Evolutionary conservation across 2,329 filamentous ascomycete genomes (phyloP), one percentile per base, ranked within the genome.

Genomic region (Huntiella omanensis): DNA sequence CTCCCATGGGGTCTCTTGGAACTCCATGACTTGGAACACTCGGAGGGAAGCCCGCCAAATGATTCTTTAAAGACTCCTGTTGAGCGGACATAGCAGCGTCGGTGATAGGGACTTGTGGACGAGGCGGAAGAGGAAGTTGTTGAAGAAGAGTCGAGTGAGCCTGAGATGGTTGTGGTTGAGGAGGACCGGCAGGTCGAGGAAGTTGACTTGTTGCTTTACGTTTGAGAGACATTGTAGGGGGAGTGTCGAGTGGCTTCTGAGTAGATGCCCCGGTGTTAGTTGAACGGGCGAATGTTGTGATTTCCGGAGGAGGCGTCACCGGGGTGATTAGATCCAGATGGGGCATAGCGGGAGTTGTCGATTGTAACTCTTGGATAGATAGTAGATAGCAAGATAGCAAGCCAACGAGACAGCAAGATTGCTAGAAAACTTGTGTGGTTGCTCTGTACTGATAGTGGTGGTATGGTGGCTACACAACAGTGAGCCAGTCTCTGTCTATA

Each of bases 291-390:
- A 65, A 63, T 4, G 56, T 54, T 34, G 58, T 57, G 46, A 60
- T 57, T 33, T 64, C 62, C 33, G 62, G 62, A 5, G 62, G 61
- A 43, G 62, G 62, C 5, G 62, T 63, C 40, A 63, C 57, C 35
- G 62, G 62, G 11, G 59, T 55, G 22, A 62, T 57, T 45, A 58
- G 48, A 45, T 57, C 43, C 13, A 42, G 33, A 37, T 33, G 40
- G 16, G 44, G 43, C 47, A 49, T 58, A 47, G 22, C 22, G 22
- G 6, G 22, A 28, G 22, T 28, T 28, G 22, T 28, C 10, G 22
- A 10, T 10, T 28, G 22, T 28, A 3, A 7, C 8, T 10, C 6
- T 28, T 28, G 22, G 22, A 28, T 28, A 28, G 22, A 28, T 28
- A 28, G 22, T 28, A 28, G 8, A 28, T 10, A 28, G 22, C 6